Base-by-base conservation (phyloP, 2,329 filamentous ascomycete species). In the Hypoxylon sp. region DNA sequence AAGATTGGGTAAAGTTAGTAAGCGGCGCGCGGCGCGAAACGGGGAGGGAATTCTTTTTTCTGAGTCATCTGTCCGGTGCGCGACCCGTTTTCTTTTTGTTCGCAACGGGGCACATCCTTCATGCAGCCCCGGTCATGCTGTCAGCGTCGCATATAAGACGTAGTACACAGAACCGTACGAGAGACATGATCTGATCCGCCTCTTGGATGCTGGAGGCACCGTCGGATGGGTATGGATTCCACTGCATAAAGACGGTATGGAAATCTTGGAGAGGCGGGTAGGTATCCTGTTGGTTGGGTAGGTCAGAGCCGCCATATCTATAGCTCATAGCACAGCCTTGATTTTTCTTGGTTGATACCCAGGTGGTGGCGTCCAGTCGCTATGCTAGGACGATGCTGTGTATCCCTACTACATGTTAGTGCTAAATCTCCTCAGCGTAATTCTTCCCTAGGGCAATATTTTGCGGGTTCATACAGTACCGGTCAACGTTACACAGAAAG, bases 1-100 rank as follows among this genome's bases (percentile, higher is more conserved):
- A 25, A 49, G 45, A 49, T 49, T 14, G 21, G 41, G 13, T 36
- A 36, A 30, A 30, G 28, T 30, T 30, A 30, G 23, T 23, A 41
- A 41, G 38, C 38, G 34, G 50, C 28, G 32, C 32, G 50, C 32
- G 34, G 32, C 32, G 19, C 25, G 23, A 43, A 30, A 13, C 14
- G 2, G 36, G 52, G 25, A 48, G 13, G 5, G 10, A n/a, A 1
- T 9, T 30, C 9, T 11, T 30, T 11, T 51, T 23, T 45, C 41
- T 59, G 55, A 64, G 48, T 64, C 55, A 64, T 59, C 28, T 19
- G 38, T 32, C 28, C 38, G 52, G 52, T 59, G 19, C 46, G 19
- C 17, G 11, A 11, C 41, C 53, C 41, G 19, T 28, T 38, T 32
- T 43, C 45, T 43, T 17, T 19, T 17, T 19, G n/a, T 23, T 17